Base-by-base conservation (phyloP, 73 alveolate species). In the Tetrahymena borealis region DNA sequence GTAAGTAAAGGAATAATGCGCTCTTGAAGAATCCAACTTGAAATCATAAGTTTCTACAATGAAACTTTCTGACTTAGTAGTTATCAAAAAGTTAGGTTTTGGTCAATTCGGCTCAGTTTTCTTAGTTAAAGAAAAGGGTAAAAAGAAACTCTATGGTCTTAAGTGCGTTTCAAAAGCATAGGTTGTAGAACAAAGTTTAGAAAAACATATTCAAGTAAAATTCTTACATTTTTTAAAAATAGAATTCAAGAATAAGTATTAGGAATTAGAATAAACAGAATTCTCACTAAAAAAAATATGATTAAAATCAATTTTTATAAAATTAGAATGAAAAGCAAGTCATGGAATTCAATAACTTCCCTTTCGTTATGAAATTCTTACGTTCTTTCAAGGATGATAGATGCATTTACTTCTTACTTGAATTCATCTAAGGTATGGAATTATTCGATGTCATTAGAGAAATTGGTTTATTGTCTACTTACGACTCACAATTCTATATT, bases 41-140 rank as follows among this genome's bases (percentile, higher is more conserved):
- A 60, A 60, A 18, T 60, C 85, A 60, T 60, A 60, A n/a, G 85
- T 60, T 60, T n/a, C 38, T 60, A 94, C 78, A 40, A 94, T 78
- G 91, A 6, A 93, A 91, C 96, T 97, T 33, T 33, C 91, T 32
- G 97, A 96, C 78, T 94, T 97, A 42, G 31, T 91, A n/a, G 95
- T 91, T 40, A 60, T 92, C 60, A 95, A 91, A 40, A 92, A 90
- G 43, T 94, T 97, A 78, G 99, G 98, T 24, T 40, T 92, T 38
- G 99, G 99, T 1, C 90, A 94, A 91, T 97, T 95, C 95, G 98
- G 98, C n/a, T 90, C 79, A 15, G 98, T 97, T 20, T 97, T 94
- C 94, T 92, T 97, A 39, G 97, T 96, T 33, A 93, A 94, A 60
- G 93, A 78, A 90, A 94, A 93, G 40, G 91, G 91, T 79, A 94